Conservation (phyloP, 148 eudicot genomes). For the Hydrangea macrophylla region DNA sequence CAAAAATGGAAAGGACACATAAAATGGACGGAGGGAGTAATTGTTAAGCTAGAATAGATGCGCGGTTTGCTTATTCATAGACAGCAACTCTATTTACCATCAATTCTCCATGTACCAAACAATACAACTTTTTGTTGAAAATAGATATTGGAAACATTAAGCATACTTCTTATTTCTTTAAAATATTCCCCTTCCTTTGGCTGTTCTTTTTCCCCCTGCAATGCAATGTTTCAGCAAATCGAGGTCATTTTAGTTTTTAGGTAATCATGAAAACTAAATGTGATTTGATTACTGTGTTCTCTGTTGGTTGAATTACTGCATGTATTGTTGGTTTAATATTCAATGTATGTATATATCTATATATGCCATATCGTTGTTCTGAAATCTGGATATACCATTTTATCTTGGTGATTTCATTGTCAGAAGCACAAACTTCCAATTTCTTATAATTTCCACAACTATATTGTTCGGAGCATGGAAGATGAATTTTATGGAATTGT, state of each 20-base stretch:
- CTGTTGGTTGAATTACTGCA: neutral
- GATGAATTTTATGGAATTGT: slow-evolving; percentile 90
- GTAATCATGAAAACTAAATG: neutral
- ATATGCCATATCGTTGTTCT: neutral
- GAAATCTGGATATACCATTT: neutral
- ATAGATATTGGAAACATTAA: neutral
- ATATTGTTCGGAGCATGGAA: slow-evolving; percentile 98
- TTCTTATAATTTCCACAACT: slow-evolving; percentile 86
- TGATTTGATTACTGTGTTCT: neutral
- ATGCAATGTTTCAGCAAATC: neutral
- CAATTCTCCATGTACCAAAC: neutral
- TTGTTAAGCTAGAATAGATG: too few species aligned
- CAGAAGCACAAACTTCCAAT: slow-evolving; percentile 86
- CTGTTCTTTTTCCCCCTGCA: neutral
- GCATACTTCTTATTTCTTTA: neutral
- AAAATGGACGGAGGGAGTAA: too few species aligned
- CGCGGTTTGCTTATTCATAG: neutral
- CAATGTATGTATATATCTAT: too few species aligned
- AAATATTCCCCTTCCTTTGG: neutral
- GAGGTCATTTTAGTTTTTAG: neutral
- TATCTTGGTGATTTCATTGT: slow-evolving; percentile 13
- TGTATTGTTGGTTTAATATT: neutral
- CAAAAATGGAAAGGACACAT: too few species aligned
- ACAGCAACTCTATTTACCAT: neutral
- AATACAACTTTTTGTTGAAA: too few species aligned